Evolutionary conservation across 768 basidiomycete genomes (phyloP).

Genomic region (Gymnopilus junonius): DNA sequence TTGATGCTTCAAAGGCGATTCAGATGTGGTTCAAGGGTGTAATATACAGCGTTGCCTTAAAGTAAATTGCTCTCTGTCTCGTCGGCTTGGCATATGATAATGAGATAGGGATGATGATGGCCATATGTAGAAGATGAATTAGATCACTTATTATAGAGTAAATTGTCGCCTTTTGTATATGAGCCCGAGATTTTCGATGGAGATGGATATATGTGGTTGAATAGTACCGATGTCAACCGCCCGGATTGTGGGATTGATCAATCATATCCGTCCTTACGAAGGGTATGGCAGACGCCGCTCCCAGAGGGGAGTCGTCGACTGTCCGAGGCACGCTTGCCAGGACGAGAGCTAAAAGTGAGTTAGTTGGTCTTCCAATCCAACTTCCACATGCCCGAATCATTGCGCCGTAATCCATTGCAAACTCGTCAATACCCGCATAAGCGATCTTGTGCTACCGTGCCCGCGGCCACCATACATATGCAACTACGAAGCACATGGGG

Average conservation of each 20-base stretch:
- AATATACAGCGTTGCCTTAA: not conserved
- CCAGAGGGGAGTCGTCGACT: not conserved
- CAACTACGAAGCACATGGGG: constrained; percentile 1
- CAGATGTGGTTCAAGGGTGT: too few relatives aligned
- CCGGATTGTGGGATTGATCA: not conserved
- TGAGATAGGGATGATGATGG: not conserved
- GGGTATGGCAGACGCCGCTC: not conserved
- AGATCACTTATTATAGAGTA: constrained; percentile 1
- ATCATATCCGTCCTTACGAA: not conserved
- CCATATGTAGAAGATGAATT: not conserved
- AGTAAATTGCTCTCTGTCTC: not conserved
- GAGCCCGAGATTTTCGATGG: constrained; percentile 5
- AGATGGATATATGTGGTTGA: constrained; percentile 1
- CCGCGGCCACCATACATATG: constrained; percentile 1
- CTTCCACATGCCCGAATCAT: not conserved
- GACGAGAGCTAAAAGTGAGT: not conserved
- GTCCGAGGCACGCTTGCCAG: not conserved
- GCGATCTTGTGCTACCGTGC: not conserved
- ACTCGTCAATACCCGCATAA: not conserved
- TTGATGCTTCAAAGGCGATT: not conserved
- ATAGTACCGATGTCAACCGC: not conserved
- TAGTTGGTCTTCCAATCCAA: not conserved
- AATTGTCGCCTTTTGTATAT: not conserved
- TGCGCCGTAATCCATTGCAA: not conserved
- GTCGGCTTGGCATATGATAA: not conserved